A percentile compares a stretch with the other conserved stretches of the same genome.
phyloP scores from a whole-genome alignment of 768 basidiomycete genomes.

The Punctularia strigosozonata region DNA sequence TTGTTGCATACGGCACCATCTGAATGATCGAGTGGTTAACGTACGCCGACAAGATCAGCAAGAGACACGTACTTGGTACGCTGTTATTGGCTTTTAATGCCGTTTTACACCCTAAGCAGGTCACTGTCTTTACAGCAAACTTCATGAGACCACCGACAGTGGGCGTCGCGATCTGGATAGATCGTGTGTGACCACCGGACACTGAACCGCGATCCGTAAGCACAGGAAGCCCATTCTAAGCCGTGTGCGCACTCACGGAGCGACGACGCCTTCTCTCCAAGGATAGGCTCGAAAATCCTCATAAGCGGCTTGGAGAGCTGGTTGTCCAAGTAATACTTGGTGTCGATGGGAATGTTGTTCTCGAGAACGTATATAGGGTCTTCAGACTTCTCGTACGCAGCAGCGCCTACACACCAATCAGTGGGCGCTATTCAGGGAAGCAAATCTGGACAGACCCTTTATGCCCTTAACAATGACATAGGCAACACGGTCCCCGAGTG shows the following conservation, averaged over 20 bases:
- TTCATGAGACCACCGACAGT: conserved; percentile 97
- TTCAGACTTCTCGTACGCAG: conserved; percentile 97
- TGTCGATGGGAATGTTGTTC: conserved; percentile 96
- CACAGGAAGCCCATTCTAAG: background rate
- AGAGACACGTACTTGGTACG: conserved; percentile 38
- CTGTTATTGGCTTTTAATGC: conserved; percentile 72
- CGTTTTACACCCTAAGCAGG: conserved; percentile 93
- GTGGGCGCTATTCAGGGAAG: background rate
- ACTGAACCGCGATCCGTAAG: conserved; percentile 35
- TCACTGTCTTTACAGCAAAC: conserved; percentile 92
- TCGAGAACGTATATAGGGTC: conserved; percentile 96
- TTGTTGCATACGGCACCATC: conserved; percentile 94
- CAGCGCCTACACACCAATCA: conserved; percentile 53
- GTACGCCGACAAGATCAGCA: background rate
- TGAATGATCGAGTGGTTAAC: conserved; percentile 17
- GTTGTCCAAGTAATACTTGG: conserved; percentile 95
- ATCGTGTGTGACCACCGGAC: conserved; percentile 90
- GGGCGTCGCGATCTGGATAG: conserved; percentile 93
- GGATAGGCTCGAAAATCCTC: conserved; percentile 96
- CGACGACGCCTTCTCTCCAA: conserved; percentile 83
- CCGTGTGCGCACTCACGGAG: conserved; percentile 41
- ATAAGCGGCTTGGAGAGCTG: conserved; percentile 94
- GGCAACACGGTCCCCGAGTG: conserved; percentile 96
- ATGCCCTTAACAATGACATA: conserved; percentile 97
- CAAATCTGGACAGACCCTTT: conserved; percentile 44